Evolutionary conservation across 495 filamentous ascomycete species (phyloP).

Genomic region (Chaetomium cochliodes): DNA sequence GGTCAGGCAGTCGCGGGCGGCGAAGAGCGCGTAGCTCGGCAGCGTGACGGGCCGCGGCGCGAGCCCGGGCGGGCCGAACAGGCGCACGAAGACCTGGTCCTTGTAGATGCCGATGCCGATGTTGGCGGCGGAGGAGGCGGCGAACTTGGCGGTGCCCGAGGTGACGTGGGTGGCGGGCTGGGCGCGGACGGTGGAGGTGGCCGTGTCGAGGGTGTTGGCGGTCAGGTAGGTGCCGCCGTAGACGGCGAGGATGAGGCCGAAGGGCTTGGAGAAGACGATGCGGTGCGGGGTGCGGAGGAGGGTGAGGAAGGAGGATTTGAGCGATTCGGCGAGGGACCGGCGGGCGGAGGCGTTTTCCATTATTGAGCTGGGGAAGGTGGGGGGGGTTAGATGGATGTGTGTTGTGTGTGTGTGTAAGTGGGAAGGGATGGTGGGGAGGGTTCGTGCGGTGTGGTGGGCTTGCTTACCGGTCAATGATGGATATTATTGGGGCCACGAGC

Average conservation of each 20-base stretch:
- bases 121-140: constrained; percentile 78
- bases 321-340: constrained; percentile 64
- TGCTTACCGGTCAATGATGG: constrained; percentile 82
- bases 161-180: constrained; percentile 60
- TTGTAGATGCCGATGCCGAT: constrained; percentile 91
- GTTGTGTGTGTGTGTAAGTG: background rate
- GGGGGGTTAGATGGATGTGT: background rate
- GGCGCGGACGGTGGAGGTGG: constrained; percentile 62
- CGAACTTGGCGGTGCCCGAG: constrained; percentile 76
- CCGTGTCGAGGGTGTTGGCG: constrained; percentile 84
- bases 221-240: constrained; percentile 92
- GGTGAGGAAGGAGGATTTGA: constrained; percentile 60
- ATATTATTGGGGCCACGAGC: constrained; percentile 82
- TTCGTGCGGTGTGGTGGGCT: constrained; percentile 23
- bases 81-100: constrained; percentile 77
- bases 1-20: constrained; percentile 80
- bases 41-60: constrained; percentile 55
- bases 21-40: constrained; percentile 75
- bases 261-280: constrained; percentile 76
- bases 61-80: constrained; percentile 65
- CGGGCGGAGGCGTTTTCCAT: constrained; percentile 93
- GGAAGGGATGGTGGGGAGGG: constrained; percentile 5
- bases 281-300: constrained; percentile 66
- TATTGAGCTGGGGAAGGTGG: constrained; percentile 71
- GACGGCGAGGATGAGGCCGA: constrained; percentile 80